Conservation (phyloP, 2,329 filamentous ascomycete genomes). For the Alternaria brassicae region DNA sequence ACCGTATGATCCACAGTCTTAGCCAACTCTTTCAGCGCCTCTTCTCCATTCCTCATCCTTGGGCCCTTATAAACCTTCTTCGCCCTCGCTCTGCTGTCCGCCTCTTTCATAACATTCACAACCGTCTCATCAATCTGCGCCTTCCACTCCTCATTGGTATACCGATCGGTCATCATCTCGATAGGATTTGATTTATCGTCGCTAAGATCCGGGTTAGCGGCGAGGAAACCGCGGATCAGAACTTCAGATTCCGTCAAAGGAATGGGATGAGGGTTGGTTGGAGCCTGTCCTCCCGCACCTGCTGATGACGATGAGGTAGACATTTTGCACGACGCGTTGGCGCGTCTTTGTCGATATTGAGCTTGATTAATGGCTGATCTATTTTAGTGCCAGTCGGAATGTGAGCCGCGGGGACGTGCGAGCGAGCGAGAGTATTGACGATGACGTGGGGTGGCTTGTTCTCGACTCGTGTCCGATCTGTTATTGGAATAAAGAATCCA, state of each 20-base stretch:
- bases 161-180: slow-evolving; percentile 51
- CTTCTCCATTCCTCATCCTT: slow-evolving; percentile 33
- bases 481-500: slow-evolving; percentile 1
- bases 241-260: slow-evolving; percentile 45
- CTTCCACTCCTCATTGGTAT: slow-evolving; percentile 56
- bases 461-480: slow-evolving; percentile 9
- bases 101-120: slow-evolving; percentile 36
- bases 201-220: slow-evolving; percentile 42
- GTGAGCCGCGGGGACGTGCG: background rate
- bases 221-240: slow-evolving; percentile 43
- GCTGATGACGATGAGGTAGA: slow-evolving; percentile 17
- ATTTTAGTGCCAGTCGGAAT: slow-evolving; percentile 8
- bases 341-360: slow-evolving; percentile 6
- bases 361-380: slow-evolving; percentile 10
- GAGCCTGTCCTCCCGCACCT: slow-evolving; percentile 1
- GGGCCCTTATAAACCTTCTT: slow-evolving; percentile 39
- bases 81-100: slow-evolving; percentile 37
- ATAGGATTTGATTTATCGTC: slow-evolving; percentile 38
- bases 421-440: slow-evolving; percentile 10
- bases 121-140: slow-evolving; percentile 50
- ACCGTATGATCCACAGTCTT: slow-evolving; percentile 58
- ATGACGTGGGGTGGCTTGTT: slow-evolving; percentile 21
- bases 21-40: slow-evolving; percentile 40
- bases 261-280: slow-evolving; percentile 29
- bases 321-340: slow-evolving; percentile 14